These are phyloP conservation scores for Fusarium pseudoanthophilum DNA, from an alignment of 2,329 filamentous ascomycete species.

Conservation along the genomic window DNA sequence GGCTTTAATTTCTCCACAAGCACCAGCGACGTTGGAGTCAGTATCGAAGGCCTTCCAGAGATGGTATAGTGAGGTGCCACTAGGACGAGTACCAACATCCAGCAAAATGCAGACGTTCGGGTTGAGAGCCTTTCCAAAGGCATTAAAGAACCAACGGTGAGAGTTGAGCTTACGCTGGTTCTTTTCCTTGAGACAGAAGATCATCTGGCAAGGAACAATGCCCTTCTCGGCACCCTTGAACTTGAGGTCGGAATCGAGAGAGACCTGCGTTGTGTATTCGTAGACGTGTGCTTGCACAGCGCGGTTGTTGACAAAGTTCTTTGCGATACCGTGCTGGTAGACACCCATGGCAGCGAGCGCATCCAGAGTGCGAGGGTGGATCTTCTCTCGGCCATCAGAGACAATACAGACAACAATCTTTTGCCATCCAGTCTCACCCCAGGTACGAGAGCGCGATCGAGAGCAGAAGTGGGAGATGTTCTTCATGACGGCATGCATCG, in stretches of 20 bases:
- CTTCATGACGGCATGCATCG: conserved; percentile 99
- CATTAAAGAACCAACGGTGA: conserved; percentile 99
- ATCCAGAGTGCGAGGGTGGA: conserved; percentile 92
- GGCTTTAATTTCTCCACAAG: conserved; percentile 96
- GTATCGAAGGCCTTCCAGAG: conserved; percentile 99
- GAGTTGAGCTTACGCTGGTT: conserved; percentile 98
- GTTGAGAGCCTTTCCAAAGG: conserved; percentile 90
- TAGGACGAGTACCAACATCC: conserved; percentile 94
- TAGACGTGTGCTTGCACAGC: conserved; percentile 97
- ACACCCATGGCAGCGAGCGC: conserved; percentile 96
- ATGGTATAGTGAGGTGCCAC: conserved; percentile 91
- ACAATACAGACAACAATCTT: conserved; percentile 99
- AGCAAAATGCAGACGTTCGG: conserved; percentile 97
- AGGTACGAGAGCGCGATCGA: conserved; percentile 89
- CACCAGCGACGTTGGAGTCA: conserved; percentile 95
- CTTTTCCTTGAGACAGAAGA: conserved; percentile 98
- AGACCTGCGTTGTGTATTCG: conserved; percentile 98
- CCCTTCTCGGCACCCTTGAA: conserved; percentile 99
- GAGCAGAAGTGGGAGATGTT: conserved; percentile 98
- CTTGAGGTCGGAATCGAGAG: conserved; percentile 92
- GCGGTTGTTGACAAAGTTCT: conserved; percentile 96
- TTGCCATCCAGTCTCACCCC: conserved; percentile 98
- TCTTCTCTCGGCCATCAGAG: conserved; percentile 88
- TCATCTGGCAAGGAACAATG: conserved; percentile 97
- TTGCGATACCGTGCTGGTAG: conserved; percentile 97